Conservation (phyloP, 208 protist species). For the Entamoeba invadens region DNA sequence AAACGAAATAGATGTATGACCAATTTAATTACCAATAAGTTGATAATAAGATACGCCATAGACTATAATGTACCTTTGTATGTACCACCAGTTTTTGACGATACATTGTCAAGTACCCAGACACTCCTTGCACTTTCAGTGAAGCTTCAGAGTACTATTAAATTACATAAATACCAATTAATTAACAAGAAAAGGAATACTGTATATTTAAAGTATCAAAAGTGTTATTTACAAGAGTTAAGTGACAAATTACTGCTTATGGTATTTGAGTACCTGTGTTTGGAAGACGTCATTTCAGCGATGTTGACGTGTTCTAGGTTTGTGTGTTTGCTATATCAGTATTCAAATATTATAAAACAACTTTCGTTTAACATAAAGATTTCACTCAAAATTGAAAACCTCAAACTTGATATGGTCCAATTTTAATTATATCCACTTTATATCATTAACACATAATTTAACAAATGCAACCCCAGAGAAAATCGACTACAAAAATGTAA, state of each 20-base stretch:
- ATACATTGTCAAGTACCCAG: neutral
- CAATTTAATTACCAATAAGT: neutral
- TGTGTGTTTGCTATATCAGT: neutral
- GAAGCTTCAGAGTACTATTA: neutral
- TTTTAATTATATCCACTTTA: neutral
- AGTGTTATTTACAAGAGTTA: neutral
- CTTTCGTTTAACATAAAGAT: no score
- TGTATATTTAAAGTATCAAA: neutral
- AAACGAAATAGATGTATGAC: neutral
- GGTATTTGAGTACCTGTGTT: neutral
- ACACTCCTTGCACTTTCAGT: neutral
- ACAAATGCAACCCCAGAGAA: neutral
- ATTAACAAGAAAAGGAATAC: neutral
- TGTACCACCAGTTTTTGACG: neutral
- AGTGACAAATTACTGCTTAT: neutral
- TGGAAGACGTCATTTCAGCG: neutral
- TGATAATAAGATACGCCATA: neutral
- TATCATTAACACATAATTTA: neutral
- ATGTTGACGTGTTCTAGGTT: neutral
- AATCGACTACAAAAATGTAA: neutral
- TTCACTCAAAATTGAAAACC: no score
- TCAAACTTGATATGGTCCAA: no score
- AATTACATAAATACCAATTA: neutral
- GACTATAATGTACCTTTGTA: neutral
- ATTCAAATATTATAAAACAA: no score